Base-by-base conservation (phyloP, 2,329 filamentous ascomycete genomes). In the Diplodia seriata region DNA sequence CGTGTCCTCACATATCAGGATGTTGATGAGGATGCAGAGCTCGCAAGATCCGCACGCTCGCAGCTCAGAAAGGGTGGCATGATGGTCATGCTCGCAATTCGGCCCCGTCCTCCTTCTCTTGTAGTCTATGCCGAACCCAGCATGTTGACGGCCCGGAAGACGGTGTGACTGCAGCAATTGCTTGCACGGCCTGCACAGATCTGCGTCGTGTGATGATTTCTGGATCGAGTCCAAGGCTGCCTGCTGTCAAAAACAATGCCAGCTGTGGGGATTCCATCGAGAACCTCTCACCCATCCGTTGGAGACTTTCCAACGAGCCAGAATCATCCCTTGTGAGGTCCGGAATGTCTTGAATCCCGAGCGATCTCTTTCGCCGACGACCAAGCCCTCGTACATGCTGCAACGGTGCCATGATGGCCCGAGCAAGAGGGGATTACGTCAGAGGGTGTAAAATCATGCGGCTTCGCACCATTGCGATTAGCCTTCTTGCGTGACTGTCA, bases 281-380 rank as follows among this genome's bases (percentile, higher is more conserved):
- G 38, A 15, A 31, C 4, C n/a, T 31, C 56, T 59, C 36, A 59
- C 56, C 56, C 56, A 59, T 59, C 11, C 18, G 20, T 23, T 59
- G 56, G 18, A 59, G 56, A 12, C 23, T 33, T n/a, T 49, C 38
- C 38, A 47, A 6, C 1, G 56, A 59, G 20, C 56, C 38, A 2
- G 56, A 59, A n/a, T 59, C 56, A 11, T 59, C 4, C 12, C 11
- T 38, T 26, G 23, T 12, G 23, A 59, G 14, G 38, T 59, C 15
- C 1, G 56, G 56, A 6, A 59, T 59, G 20, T 59, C 56, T n/a
- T 59, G 56, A 18, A 59, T 47, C 5, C 56, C 56, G 3, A 59
- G 36, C 7, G 56, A 59, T 29, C 56, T 38, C 18, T 59, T 59
- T 9, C 56, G 56, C 23, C 56, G 38, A 26, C 56, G 56, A 23